phyloP scores from a whole-genome alignment of 768 basidiomycete genomes.

The Arthromyces matolae region DNA sequence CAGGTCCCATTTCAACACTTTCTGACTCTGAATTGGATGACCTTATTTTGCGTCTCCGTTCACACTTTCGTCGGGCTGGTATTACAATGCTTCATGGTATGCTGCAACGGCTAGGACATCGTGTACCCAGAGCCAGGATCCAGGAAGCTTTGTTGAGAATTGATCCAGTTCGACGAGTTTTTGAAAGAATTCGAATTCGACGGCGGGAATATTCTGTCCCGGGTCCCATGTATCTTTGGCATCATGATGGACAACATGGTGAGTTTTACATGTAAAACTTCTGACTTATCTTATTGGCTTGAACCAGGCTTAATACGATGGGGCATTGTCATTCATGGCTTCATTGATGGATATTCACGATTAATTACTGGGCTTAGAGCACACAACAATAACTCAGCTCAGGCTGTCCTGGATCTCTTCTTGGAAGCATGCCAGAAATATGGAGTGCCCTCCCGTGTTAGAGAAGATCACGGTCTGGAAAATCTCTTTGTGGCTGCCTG shows the following conservation, averaged over 20 bases:
- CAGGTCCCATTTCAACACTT: neutral
- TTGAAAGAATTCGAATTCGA: slow-evolving; percentile 18
- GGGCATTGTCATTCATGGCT: slow-evolving; percentile 31
- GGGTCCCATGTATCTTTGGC: slow-evolving; percentile 30
- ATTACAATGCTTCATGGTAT: slow-evolving; percentile 22
- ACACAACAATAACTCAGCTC: slow-evolving; percentile 34
- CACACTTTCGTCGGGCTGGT: slow-evolving; percentile 14
- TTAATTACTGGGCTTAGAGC: slow-evolving; percentile 25
- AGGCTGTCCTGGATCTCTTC: slow-evolving; percentile 35
- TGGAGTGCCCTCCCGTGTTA: slow-evolving; percentile 29
- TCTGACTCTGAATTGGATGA: neutral
- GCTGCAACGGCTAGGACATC: slow-evolving; percentile 14
- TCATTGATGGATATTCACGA: slow-evolving; percentile 30
- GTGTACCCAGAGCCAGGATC: slow-evolving; percentile 13
- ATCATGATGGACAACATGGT: slow-evolving; percentile 36
- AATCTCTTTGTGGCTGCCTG: slow-evolving; percentile 34
- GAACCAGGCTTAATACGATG: slow-evolving; percentile 28
- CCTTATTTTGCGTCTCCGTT: neutral
- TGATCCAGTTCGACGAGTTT: slow-evolving; percentile 17
- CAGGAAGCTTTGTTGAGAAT: slow-evolving; percentile 14
- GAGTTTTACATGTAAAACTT: neutral
- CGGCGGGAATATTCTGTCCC: slow-evolving; percentile 23
- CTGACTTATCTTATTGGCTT: neutral
- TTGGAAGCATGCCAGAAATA: slow-evolving; percentile 16
- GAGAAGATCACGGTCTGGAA: slow-evolving; percentile 39